phyloP scores from a whole-genome alignment of 106 monocot genomes.

The Platanthera zijinensis region DNA sequence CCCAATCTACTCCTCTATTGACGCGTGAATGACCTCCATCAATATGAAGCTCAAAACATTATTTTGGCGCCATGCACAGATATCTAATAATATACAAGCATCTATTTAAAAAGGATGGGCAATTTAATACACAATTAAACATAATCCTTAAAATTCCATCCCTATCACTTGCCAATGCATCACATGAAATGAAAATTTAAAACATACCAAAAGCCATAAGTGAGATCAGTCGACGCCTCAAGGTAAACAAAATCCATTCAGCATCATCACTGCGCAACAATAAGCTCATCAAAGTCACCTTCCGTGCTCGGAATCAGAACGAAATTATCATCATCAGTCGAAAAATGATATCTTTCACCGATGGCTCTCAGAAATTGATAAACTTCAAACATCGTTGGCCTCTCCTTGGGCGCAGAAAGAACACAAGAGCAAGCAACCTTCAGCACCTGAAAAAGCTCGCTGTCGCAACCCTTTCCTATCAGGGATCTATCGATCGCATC shows the following conservation, averaged over 20 bases:
- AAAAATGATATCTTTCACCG: slow-evolving; percentile 68
- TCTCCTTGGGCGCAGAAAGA: slow-evolving; percentile 56
- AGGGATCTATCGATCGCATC: slow-evolving; percentile 60
- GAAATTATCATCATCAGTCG: slow-evolving; percentile 33
- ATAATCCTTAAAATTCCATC: too few species aligned
- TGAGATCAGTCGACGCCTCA: too few species aligned
- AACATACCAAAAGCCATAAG: too few species aligned
- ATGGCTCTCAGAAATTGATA: slow-evolving; percentile 76
- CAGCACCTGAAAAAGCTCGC: slow-evolving; percentile 63
- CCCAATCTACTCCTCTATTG: too few species aligned
- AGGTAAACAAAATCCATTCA: background rate
- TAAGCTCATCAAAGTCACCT: slow-evolving; percentile 6
- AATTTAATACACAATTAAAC: too few species aligned
- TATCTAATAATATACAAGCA: too few species aligned
- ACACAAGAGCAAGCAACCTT: slow-evolving; percentile 73
- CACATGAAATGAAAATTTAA: too few species aligned
- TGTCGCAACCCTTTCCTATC: slow-evolving; percentile 62
- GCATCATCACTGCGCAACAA: slow-evolving; percentile 5
- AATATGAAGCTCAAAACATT: too few species aligned
- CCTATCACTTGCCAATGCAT: too few species aligned
- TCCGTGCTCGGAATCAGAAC: slow-evolving; percentile 8
- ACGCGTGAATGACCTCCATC: too few species aligned
- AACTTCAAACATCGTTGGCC: slow-evolving; percentile 88
- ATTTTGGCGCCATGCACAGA: too few species aligned
- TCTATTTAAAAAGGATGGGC: too few species aligned